A percentile compares a stretch with the other conserved stretches of the same genome.
phyloP scores from a whole-genome alignment of 2,329 filamentous ascomycete genomes.

The Exophiala sp. region DNA sequence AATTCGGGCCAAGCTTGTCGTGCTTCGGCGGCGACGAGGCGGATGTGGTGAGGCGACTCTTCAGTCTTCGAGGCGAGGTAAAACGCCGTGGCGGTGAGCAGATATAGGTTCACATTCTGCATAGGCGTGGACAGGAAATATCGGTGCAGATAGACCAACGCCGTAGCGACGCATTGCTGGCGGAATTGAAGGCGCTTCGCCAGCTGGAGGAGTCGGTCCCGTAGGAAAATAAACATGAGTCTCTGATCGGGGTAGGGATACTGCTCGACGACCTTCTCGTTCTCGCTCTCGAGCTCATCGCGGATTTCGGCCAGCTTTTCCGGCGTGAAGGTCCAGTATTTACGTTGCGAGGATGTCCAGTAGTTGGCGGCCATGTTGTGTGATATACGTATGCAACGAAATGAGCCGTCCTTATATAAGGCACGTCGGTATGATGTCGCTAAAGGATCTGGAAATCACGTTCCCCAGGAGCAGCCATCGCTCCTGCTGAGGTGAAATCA shows the following conservation, averaged over 20 bases:
- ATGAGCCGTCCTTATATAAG: no score
- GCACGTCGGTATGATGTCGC: no score
- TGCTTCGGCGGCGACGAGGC: conserved; percentile 80
- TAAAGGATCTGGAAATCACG: no score
- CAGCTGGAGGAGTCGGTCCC: conserved; percentile 75
- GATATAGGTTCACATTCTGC: conserved; percentile 84
- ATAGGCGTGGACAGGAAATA: conserved; percentile 92
- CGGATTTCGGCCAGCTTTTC: conserved; percentile 71
- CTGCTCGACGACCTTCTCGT: conserved; percentile 61
- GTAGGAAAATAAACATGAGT: conserved; percentile 85
- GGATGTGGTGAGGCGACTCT: conserved; percentile 92
- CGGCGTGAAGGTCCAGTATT: conserved; percentile 84
- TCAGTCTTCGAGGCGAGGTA: conserved; percentile 98
- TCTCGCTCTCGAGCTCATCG: conserved; percentile 70
- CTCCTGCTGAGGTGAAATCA: not conserved
- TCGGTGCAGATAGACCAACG: conserved; percentile 87
- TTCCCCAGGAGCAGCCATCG: not conserved
- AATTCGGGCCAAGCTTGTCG: conserved; percentile 79
- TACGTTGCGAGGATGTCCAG: conserved; percentile 89
- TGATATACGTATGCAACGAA: no score
- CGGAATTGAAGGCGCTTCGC: conserved; percentile 76
- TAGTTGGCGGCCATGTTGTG: conserved; percentile 80
- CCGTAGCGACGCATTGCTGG: conserved; percentile 89
- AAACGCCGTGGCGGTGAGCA: conserved; percentile 85
- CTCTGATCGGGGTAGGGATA: conserved; percentile 77